phyloP scores from a whole-genome alignment of 345 rosid genomes.

The Zanthoxylum bungeanum region DNA sequence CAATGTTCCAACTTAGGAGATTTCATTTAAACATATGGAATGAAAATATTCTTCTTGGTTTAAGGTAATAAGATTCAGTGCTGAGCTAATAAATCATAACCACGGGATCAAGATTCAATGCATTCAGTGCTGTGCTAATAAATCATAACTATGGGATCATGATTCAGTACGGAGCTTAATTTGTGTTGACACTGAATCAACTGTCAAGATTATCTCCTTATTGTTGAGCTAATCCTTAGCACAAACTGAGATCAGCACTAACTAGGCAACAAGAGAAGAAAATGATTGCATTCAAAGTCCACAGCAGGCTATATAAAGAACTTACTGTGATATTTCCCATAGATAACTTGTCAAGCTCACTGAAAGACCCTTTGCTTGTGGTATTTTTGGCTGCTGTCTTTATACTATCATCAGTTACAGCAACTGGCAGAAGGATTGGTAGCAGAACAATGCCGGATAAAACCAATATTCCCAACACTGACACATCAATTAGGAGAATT shows the following conservation, averaged over 20 bases:
- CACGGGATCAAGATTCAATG: no score
- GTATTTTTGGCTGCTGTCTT: conserved; percentile 13
- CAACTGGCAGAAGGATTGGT: conserved; percentile 73
- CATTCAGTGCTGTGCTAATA: no score
- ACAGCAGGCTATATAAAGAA: neutral
- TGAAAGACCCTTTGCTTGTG: conserved; percentile 54
- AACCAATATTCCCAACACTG: conserved; percentile 72
- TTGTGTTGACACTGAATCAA: no score
- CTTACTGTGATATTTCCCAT: conserved; percentile 76
- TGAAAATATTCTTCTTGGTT: neutral
- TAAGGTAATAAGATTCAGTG: no score
- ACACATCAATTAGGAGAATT: conserved; percentile 12
- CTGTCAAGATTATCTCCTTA: no score
- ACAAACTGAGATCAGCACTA: no score
- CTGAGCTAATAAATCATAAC: no score
- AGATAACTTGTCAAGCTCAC: conserved; percentile 66
- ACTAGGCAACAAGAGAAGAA: neutral
- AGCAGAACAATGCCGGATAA: conserved; percentile 63
- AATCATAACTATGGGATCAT: no score
- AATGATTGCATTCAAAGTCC: neutral
- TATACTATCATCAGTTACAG: conserved; percentile 47
- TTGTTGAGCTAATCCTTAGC: no score
- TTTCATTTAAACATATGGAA: neutral
- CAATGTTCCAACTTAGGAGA: neutral
- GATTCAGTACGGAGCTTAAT: no score